Evolutionary conservation across 345 rosid species (phyloP).

Genomic region (Eucalyptus decipiens): DNA sequence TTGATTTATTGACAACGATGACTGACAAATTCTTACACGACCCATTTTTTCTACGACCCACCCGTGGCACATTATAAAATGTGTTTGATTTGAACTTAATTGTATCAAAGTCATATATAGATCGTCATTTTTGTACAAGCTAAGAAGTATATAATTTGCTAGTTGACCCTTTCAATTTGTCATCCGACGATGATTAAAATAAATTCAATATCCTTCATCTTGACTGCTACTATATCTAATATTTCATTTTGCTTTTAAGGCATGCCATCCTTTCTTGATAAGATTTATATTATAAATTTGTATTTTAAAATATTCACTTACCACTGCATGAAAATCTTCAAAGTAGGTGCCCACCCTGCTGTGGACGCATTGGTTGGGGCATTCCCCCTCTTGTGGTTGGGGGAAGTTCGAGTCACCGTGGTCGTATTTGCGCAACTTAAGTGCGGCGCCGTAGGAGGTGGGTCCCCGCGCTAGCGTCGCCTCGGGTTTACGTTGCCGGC

Average conservation of each 20-base stretch:
- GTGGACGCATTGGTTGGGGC: too few relatives aligned
- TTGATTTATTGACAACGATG: neutral
- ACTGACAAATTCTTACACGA: neutral
- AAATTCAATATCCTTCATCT: neutral
- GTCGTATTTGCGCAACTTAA: too few relatives aligned
- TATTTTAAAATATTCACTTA: neutral
- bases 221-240: neutral
- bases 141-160: neutral
- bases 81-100: neutral
- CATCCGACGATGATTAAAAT: neutral
- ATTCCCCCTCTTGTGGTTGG: too few relatives aligned
- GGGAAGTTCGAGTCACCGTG: too few relatives aligned
- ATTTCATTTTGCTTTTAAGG: neutral
- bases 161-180: neutral
- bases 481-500: too few relatives aligned
- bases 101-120: neutral
- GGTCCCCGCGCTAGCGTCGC: too few relatives aligned
- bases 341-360: neutral
- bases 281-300: neutral
- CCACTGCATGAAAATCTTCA: neutral
- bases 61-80: neutral
- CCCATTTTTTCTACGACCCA: neutral
- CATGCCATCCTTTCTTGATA: neutral
- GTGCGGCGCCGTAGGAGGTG: too few relatives aligned
- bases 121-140: neutral